These are phyloP conservation scores for Pisolithus tinctorius DNA, from an alignment of 768 basidiomycete species.

Conservation along the genomic window DNA sequence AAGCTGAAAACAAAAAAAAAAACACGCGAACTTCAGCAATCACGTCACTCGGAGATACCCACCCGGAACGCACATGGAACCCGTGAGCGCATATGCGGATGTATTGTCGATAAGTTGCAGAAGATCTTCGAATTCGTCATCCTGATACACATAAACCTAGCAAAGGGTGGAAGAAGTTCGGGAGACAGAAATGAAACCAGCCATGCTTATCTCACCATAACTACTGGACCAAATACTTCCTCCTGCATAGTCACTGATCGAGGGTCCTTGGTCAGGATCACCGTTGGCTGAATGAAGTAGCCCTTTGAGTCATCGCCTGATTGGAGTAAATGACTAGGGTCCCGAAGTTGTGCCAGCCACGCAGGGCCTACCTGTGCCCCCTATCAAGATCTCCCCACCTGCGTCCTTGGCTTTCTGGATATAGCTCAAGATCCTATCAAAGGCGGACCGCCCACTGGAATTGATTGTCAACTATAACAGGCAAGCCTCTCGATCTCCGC, in stretches of 20 bases:
- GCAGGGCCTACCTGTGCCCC: constrained; percentile 60
- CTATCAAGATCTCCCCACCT: constrained; percentile 86
- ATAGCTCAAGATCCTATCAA: constrained; percentile 78
- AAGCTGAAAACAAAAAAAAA: constrained; percentile 49
- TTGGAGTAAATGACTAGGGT: not conserved
- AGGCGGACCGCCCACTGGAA: constrained; percentile 73
- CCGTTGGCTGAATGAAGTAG: constrained; percentile 90
- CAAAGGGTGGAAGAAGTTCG: not conserved
- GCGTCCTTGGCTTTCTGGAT: constrained; percentile 81
- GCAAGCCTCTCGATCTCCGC: not conserved
- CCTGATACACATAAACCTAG: constrained; percentile 84
- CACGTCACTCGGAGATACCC: not conserved
- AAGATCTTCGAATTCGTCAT: constrained; percentile 79
- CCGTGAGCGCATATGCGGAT: constrained; percentile 89
- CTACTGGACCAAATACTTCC: constrained; percentile 95
- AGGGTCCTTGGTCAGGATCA: constrained; percentile 90
- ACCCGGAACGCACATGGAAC: constrained; percentile 64
- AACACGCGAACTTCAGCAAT: constrained; percentile 4
- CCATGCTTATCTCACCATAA: constrained; percentile 54
- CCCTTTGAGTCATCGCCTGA: constrained; percentile 85
- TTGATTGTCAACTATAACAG: not conserved
- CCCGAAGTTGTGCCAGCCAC: not conserved
- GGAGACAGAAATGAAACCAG: not conserved
- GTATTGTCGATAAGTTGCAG: constrained; percentile 82
- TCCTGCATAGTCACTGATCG: constrained; percentile 84